Evolutionary conservation across 1,139 yeast genomes (phyloP), one percentile per base, ranked within the genome.

Genomic region (Suhomyces atakaporum): DNA sequence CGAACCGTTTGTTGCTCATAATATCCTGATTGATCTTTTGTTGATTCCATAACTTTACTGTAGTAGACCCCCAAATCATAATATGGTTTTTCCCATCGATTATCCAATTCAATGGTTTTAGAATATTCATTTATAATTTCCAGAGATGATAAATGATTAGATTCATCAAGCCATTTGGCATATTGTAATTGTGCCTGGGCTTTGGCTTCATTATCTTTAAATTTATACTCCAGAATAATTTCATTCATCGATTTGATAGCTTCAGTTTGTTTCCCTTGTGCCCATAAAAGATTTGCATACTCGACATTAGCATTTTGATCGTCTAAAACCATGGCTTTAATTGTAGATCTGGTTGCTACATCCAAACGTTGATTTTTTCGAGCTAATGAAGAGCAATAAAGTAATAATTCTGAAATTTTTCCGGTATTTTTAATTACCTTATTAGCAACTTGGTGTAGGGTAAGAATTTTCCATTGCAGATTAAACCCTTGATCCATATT

Each of bases 281-380:
- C 83, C 97, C 98, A 92, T 33, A 89, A 60, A 7, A 94, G 69
- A 40, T 86, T 81, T 0, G 97, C 87, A 57, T 86, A 85, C 55
- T 89, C 96, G 26, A 84, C 68, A 42, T 80, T 82, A 1, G 94
- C 88, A 16, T 71, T 67, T 21, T 69, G 68, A 25, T 72, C 66
- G 26, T 63, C 54, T 11, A 73, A 54, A 4, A 73, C 69, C 59
- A 81, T 69, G 0, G 95, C 92, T 38, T 77, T 75, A 58, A 90
- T 79, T 19, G 88, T 77, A 4, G 83, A 75, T 27, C 81, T 75
- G 2, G 92, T 79, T 0, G 97, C 84, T 27, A 87, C 69, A 46
- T 87, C 94, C 14, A 83, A 65, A 41, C 92, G 73, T 14, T 79
- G 77, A 42, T 81, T 79, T 43, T 79, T 75, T 38, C 97, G 64